A percentile compares a stretch with the other conserved stretches of the same genome.
These are phyloP conservation scores for Toxoplasma gondii DNA, from an alignment of 169 alveolate genomes.

Conservation along the genomic window DNA sequence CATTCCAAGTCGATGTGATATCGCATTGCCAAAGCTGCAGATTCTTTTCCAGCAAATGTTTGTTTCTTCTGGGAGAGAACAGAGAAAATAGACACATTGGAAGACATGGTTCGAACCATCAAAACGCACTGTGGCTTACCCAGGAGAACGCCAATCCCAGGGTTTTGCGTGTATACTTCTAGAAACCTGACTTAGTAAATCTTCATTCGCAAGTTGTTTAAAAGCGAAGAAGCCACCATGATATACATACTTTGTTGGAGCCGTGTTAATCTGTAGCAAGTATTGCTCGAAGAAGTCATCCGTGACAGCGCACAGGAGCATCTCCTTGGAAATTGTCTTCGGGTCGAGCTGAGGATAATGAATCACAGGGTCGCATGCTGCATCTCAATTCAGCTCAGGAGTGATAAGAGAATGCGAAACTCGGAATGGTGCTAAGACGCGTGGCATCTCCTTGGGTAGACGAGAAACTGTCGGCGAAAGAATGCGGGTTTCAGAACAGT, in stretches of 20 bases:
- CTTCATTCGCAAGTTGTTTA: too few relatives aligned
- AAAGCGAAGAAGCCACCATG: too few relatives aligned
- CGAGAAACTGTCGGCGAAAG: neutral
- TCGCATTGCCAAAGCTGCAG: slow-evolving; percentile 40
- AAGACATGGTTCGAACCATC: neutral
- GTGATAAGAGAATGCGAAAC: neutral
- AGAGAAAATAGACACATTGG: too few relatives aligned
- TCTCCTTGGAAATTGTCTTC: neutral
- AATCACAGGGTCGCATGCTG: too few relatives aligned
- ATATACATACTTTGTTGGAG: slow-evolving; percentile 8
- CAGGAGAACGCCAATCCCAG: too few relatives aligned
- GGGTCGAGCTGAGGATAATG: neutral
- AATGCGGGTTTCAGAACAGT: too few relatives aligned
- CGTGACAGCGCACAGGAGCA: neutral
- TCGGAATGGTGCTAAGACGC: neutral
- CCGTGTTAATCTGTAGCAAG: slow-evolving; percentile 31
- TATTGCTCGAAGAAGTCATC: slow-evolving; percentile 25
- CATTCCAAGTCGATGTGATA: slow-evolving; percentile 21
- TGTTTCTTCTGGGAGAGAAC: neutral
- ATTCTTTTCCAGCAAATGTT: neutral
- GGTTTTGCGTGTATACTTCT: too few relatives aligned
- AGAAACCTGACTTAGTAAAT: too few relatives aligned
- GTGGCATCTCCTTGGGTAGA: neutral
- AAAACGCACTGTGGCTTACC: neutral
- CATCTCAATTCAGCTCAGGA: too few relatives aligned